Percentiles rank a stretch among this genome's conserved stretches.
Evolutionary conservation across 2,329 filamentous ascomycete genomes (phyloP).

Genomic region (Cladosporium sp.): DNA sequence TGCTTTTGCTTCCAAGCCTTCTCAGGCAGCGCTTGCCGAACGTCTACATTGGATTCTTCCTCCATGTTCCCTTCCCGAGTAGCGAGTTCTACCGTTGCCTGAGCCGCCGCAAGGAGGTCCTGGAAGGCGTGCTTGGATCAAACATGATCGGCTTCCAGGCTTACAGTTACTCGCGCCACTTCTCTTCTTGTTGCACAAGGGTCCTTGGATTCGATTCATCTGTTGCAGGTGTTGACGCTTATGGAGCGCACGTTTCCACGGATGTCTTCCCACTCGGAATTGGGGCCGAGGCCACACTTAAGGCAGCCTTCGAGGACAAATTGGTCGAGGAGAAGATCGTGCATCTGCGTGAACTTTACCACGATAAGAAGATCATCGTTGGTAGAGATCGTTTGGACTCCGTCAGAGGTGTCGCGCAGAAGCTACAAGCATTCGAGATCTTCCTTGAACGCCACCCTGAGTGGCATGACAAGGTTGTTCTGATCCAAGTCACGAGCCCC

Average conservation of each 20-base stretch:
- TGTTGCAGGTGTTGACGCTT: slow-evolving; percentile 78
- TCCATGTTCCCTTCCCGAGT: slow-evolving; percentile 92
- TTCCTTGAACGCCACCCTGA: slow-evolving; percentile 88
- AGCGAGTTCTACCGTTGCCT: slow-evolving; percentile 92
- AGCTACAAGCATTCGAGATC: slow-evolving; percentile 87
- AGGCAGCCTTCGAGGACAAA: slow-evolving; percentile 63
- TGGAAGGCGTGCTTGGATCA: slow-evolving; percentile 83
- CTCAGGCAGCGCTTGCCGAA: slow-evolving; percentile 80
- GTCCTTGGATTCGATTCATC: slow-evolving; percentile 89
- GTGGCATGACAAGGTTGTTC: slow-evolving; percentile 85
- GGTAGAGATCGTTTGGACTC: slow-evolving; percentile 91
- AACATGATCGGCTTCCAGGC: slow-evolving; percentile 96
- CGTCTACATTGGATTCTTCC: slow-evolving; percentile 91
- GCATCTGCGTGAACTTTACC: slow-evolving; percentile 71
- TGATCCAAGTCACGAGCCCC: slow-evolving; percentile 86
- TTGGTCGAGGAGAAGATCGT: slow-evolving; percentile 68
- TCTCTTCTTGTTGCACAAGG: slow-evolving; percentile 87
- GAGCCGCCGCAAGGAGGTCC: slow-evolving; percentile 79
- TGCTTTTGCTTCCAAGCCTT: slow-evolving; percentile 84
- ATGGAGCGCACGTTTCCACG: slow-evolving; percentile 82
- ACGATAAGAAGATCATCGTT: slow-evolving; percentile 91
- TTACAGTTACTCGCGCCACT: slow-evolving; percentile 91
- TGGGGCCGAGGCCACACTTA: slow-evolving; percentile 75
- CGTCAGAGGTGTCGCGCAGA: slow-evolving; percentile 90
- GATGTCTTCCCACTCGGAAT: slow-evolving; percentile 95